Base-by-base conservation (phyloP, 2,329 filamentous ascomycete species). In the Didymosphaeria variabile region DNA sequence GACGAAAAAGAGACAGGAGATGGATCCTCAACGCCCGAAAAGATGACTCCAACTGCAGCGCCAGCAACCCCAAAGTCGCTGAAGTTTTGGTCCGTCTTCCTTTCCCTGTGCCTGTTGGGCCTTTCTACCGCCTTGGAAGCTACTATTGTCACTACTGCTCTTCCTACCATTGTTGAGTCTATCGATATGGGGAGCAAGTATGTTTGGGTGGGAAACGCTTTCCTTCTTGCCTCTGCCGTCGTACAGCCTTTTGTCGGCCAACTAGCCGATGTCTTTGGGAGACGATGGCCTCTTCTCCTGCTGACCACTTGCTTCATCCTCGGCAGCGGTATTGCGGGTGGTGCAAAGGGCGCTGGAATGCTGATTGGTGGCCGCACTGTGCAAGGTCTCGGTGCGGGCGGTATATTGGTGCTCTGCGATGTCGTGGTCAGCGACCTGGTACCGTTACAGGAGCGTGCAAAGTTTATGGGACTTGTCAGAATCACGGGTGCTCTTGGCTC, bases 311-410 rank as follows among this genome's bases (percentile, higher is more conserved):
- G 84, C 0, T 87, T 87, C 61, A 76, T 76, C 0, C 67, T 88
- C 0, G 86, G 86, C 0, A 85, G 84, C 57, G 83, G 81, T 0
- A 73, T 88, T 6, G 79, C 76, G 23, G 86, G 84, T 2, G 82
- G 80, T 0, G 83, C 86, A 0, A 76, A 61, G 0, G 79, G 62
- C n/a, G 74, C 73, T 2, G 66, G 59, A 0, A 82, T 81, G 72
- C 74, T 90, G 2, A 85, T 90, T 29, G 81, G 77, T 61, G 85
- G 83, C 12, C 79, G 86, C 2, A 79, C 79, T 0, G 72, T 89
- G 5, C 85, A 88, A 60, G 86, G 87, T 5, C 62, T 82, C 7
- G 83, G 82, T 0, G 76, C 71, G 5, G 81, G 79, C 0, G 82
- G 83, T 0, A 76, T 81, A 64, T 77, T 74, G 40, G 65, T 80